Evolutionary conservation across 192 early-diverging fungal species (phyloP).

Genomic region (Geranomyces variabilis): DNA sequence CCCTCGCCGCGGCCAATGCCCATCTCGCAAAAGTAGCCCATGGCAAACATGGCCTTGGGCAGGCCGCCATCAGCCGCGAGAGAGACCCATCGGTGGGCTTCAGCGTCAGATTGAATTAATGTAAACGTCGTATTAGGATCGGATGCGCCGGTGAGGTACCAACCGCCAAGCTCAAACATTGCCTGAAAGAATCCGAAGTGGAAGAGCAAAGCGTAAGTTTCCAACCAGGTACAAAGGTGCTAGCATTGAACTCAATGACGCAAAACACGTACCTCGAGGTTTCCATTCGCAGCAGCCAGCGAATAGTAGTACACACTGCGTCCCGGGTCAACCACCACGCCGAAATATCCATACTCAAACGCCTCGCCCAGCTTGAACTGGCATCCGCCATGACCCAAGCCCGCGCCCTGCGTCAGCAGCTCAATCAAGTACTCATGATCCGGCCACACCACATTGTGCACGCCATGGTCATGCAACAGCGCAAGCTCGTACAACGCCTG

Average conservation of each 20-base stretch:
- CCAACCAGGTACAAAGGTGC: too few species aligned
- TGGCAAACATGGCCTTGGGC: slow-evolving; percentile 81
- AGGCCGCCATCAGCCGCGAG: slow-evolving; percentile 79
- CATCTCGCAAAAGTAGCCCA: slow-evolving; percentile 89
- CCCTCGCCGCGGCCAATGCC: slow-evolving; percentile 62
- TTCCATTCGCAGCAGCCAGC: slow-evolving; percentile 76
- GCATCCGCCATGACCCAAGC: slow-evolving; percentile 71
- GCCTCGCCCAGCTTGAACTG: slow-evolving; percentile 79
- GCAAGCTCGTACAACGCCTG: slow-evolving; percentile 79
- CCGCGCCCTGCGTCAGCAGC: slow-evolving; percentile 74
- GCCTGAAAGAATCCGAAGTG: slow-evolving; percentile 67
- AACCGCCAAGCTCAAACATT: slow-evolving; percentile 84
- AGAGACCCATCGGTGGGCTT: slow-evolving; percentile 81
- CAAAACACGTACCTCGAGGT: slow-evolving; percentile 50
- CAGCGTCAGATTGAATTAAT: slow-evolving; percentile 64
- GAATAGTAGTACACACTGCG: slow-evolving; percentile 78
- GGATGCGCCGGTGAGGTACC: slow-evolving; percentile 81
- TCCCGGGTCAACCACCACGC: slow-evolving; percentile 65
- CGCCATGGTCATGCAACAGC: slow-evolving; percentile 75
- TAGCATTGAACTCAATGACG: background rate
- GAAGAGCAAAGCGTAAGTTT: too few species aligned
- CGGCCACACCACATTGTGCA: slow-evolving; percentile 69
- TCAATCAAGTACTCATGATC: slow-evolving; percentile 76
- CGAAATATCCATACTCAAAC: slow-evolving; percentile 79
- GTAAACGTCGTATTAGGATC: slow-evolving; percentile 42